Base-by-base conservation (phyloP, 495 filamentous ascomycete species). In the Trichoderma erinaceum region DNA sequence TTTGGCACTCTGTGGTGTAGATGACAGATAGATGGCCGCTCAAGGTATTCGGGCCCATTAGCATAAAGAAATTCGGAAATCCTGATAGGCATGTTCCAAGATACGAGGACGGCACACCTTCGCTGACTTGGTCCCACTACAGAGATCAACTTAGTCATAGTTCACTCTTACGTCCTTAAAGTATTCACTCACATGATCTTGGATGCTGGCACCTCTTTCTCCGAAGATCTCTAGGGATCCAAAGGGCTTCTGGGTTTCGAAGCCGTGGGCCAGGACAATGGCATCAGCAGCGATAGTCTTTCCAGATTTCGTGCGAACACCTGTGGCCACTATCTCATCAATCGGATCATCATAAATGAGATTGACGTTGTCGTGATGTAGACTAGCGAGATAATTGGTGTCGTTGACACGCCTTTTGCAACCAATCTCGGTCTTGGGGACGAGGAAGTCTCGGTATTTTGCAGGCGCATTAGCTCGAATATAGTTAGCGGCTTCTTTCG, bases 31-130 rank as follows among this genome's bases (percentile, higher is more conserved):
- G 81, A 74, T 90, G 88, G 0, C 88, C 88, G 1, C 86, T 89
- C 0, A 77, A 82, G 0, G 86, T 88, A 68, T 90, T 89, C 0
- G 88, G 88, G 0, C 88, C 88, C 70, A 87, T 85, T 7, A 90
- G 74, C 48, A 88, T 82, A 76, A 90, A 90, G 74, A 89, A 86
- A 67, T 90, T 90, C 0, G 88, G 88, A 72, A 88, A 90, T 0
- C 82, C 81, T 67, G 88, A 85, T 76, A 90, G 79, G 4, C 87
- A 86, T 56, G 84, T 84, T 4, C 86, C 87, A 66, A 84, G 82
- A 73, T 90, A 90, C 6, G 87, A 85, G 68, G 87, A 86, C 0
- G 87, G 74, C 0, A 86, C 85, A 16, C 79, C 86, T 41, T 0
- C 77, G 76, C 27, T 77, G 70, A 11, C 82, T 76, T 73, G 77